Evolutionary conservation across 441 rosid species (phyloP).

Genomic region (Gossypium armourianum): DNA sequence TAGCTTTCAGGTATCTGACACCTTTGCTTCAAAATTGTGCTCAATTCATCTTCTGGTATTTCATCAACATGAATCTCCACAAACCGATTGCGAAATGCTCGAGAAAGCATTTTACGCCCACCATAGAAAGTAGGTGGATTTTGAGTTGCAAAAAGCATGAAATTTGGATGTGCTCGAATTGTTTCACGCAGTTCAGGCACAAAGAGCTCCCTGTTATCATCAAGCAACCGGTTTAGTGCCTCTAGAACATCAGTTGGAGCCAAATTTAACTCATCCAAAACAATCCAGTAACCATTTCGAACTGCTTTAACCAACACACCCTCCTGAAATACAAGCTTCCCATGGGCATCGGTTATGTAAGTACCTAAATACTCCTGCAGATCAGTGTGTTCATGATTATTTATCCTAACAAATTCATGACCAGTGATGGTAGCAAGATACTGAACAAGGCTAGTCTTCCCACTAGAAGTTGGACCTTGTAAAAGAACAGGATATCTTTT

Average conservation of each 20-base stretch:
- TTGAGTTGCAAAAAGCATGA: slow-evolving; percentile 98
- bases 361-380: slow-evolving; percentile 90
- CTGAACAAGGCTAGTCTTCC: slow-evolving; percentile 94
- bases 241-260: slow-evolving; percentile 98
- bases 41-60: slow-evolving; percentile 79
- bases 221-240: slow-evolving; percentile 85
- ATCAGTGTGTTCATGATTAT: slow-evolving; percentile 96
- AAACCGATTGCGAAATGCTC: slow-evolving; percentile 97
- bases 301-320: slow-evolving; percentile 94
- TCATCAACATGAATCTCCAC: slow-evolving; percentile 98
- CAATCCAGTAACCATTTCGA: slow-evolving; percentile 85
- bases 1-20: slow-evolving; percentile 69
- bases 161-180: slow-evolving; percentile 71
- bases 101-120: slow-evolving; percentile 94
- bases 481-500: slow-evolving; percentile 83
- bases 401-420: slow-evolving; percentile 77
- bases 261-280: slow-evolving; percentile 85
- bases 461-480: slow-evolving; percentile 98
- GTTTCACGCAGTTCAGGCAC: slow-evolving; percentile 80
- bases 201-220: slow-evolving; percentile 92
- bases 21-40: slow-evolving; percentile 52
- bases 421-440: slow-evolving; percentile 88
- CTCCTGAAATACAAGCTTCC: slow-evolving; percentile 88
- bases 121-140: slow-evolving; percentile 94
- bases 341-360: slow-evolving; percentile 66